A percentile compares a stretch with the other conserved stretches of the same genome.
phyloP scores from a whole-genome alignment of 2,329 filamentous ascomycete genomes.

The Podosphaera leucotricha region DNA sequence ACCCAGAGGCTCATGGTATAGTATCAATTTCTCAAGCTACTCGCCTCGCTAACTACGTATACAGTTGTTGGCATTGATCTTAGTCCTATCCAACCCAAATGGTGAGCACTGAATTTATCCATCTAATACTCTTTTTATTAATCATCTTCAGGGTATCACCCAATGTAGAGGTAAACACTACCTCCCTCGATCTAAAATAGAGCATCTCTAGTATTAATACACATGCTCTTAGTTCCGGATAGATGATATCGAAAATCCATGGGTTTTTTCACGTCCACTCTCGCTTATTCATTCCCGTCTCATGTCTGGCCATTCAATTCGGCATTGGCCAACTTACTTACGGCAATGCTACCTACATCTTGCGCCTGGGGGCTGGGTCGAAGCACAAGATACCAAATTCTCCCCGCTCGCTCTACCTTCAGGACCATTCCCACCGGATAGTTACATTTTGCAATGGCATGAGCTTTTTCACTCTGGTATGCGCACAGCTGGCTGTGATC shows the following conservation, averaged over 20 bases:
- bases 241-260: conserved; percentile 33
- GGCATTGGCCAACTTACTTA: conserved; percentile 17
- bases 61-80: conserved; percentile 13
- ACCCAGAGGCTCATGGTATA: conserved; percentile 5
- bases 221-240: conserved; percentile 14
- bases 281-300: conserved; percentile 7
- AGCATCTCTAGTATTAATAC: background rate
- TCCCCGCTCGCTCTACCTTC: conserved; percentile 3
- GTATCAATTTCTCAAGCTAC: conserved; percentile 1
- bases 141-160: conserved; percentile 6
- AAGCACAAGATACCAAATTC: conserved; percentile 7
- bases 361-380: conserved; percentile 8
- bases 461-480: conserved; percentile 4
- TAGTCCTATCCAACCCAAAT: conserved; percentile 12
- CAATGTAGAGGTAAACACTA: conserved; percentile 12
- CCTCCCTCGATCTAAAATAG: background rate
- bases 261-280: conserved; percentile 5
- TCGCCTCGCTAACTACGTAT: conserved; percentile 3
- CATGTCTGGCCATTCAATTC: conserved; percentile 5
- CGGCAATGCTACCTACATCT: conserved; percentile 3
- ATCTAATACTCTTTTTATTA: background rate
- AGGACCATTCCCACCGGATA: conserved; percentile 4
- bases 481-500: conserved; percentile 2
- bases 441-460: conserved; percentile 4
- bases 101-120: conserved; percentile 1